These are phyloP conservation scores for Kalmanozyma brasiliensis DNA, from an alignment of 1,284 basidiomycete species.

Conservation along the genomic window DNA sequence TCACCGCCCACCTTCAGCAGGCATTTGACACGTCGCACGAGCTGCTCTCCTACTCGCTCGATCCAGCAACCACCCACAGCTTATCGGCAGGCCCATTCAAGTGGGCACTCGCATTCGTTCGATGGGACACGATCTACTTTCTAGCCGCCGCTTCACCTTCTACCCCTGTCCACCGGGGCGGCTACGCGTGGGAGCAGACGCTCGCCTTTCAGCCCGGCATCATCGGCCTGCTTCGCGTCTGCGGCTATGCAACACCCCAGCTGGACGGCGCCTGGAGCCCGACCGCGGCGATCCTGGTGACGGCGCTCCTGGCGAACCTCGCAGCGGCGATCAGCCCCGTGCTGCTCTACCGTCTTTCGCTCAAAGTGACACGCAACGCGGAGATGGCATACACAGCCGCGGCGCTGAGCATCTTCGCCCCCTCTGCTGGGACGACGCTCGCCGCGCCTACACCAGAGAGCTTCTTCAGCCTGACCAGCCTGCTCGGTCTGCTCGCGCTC, in stretches of 20 bases:
- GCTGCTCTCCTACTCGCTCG: constrained; percentile 42
- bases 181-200: constrained; percentile 81
- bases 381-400: constrained; percentile 74
- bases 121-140: constrained; percentile 93
- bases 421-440: constrained; percentile 78
- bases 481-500: constrained; percentile 39
- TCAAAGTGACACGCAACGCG: constrained; percentile 67
- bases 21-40: constrained; percentile 58
- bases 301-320: constrained; percentile 37
- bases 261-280: constrained; percentile 47
- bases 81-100: constrained; percentile 14
- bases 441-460: constrained; percentile 83
- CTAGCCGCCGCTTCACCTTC: constrained; percentile 44
- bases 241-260: constrained; percentile 28
- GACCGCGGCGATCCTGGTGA: constrained; percentile 29
- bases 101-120: constrained; percentile 69
- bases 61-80: constrained; percentile 4
- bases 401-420: constrained; percentile 80
- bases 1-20: constrained; percentile 28
- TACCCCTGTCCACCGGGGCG: constrained; percentile 12
- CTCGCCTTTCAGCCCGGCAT: constrained; percentile 86
- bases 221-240: constrained; percentile 38
- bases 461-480: constrained; percentile 78
- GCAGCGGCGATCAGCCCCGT: constrained; percentile 70
- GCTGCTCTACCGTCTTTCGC: constrained; percentile 72